phyloP scores from a whole-genome alignment of 352 stramenopile species.

The Phytophthora cactorum region DNA sequence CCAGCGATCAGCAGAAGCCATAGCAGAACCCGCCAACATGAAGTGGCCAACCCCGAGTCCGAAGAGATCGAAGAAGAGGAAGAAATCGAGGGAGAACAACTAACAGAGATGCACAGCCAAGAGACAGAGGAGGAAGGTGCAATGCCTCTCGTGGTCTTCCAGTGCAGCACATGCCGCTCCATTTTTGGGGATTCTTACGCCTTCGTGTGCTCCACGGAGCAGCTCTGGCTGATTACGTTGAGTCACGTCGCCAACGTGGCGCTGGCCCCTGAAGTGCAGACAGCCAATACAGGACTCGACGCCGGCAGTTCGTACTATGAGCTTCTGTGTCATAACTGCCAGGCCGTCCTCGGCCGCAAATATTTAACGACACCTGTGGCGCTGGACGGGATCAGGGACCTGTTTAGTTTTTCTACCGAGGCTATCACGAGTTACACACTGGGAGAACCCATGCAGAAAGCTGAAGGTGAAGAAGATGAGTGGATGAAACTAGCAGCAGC shows the following conservation, averaged over 20 bases:
- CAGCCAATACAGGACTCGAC: conserved; percentile 56
- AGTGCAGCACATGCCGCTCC: conserved; percentile 82
- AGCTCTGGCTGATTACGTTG: conserved; percentile 78
- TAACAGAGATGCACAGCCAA: conserved; percentile 20
- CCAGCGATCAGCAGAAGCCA: conserved; percentile 12
- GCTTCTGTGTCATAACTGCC: conserved; percentile 81
- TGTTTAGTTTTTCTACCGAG: conserved; percentile 80
- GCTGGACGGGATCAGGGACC: conserved; percentile 68
- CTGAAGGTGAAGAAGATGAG: conserved; percentile 4
- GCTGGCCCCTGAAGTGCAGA: conserved; percentile 49
- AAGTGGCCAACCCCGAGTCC: conserved; percentile 33
- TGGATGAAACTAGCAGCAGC: conserved; percentile 36
- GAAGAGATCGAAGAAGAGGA: conserved; percentile 48
- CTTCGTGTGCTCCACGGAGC: conserved; percentile 78
- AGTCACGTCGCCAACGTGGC: conserved; percentile 76
- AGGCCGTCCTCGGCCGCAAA: conserved; percentile 75
- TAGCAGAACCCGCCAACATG: conserved; percentile 13
- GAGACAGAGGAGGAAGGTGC: conserved; percentile 41
- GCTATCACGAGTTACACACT: conserved; percentile 81
- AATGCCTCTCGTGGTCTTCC: conserved; percentile 79
- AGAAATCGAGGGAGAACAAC: conserved; percentile 25
- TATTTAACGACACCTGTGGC: conserved; percentile 75
- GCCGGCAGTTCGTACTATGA: conserved; percentile 78
- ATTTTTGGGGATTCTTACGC: conserved; percentile 88
- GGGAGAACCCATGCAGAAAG: conserved; percentile 58